phyloP scores from a whole-genome alignment of 768 basidiomycete genomes.

The Glaciozyma martinii region DNA sequence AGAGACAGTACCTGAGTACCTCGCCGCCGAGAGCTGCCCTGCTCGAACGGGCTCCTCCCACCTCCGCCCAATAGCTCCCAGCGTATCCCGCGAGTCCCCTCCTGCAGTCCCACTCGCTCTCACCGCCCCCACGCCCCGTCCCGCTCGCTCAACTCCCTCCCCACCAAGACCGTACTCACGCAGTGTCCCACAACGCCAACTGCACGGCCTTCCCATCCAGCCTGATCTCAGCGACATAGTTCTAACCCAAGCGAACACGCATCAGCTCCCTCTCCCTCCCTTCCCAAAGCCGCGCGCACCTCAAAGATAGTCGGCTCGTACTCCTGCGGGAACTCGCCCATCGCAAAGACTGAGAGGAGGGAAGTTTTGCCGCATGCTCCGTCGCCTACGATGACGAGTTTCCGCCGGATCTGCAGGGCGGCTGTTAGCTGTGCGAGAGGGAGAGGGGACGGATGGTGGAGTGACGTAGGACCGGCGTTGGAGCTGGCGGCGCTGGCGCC shows the following conservation, averaged over 20 bases:
- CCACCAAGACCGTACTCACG: conserved; percentile 52
- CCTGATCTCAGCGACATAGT: conserved; percentile 96
- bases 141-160: no score
- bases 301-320: conserved; percentile 49
- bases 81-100: background rate
- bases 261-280: no score
- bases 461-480: background rate
- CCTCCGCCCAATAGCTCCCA: background rate
- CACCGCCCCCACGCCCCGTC: no score
- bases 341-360: conserved; percentile 77
- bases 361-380: conserved; percentile 74
- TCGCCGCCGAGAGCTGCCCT: background rate
- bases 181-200: conserved; percentile 96
- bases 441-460: background rate
- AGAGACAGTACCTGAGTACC: no score
- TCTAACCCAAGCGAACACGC: conserved; percentile 48
- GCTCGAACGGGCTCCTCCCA: background rate
- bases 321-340: conserved; percentile 92
- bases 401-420: conserved; percentile 65
- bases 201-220: conserved; percentile 97
- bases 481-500: background rate
- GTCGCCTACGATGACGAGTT: conserved; percentile 94
- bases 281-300: no score
- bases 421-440: background rate
- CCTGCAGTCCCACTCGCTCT: no score